phyloP scores from a whole-genome alignment of 768 basidiomycete species.

The Tylopilus plumbeoviolaceoides region DNA sequence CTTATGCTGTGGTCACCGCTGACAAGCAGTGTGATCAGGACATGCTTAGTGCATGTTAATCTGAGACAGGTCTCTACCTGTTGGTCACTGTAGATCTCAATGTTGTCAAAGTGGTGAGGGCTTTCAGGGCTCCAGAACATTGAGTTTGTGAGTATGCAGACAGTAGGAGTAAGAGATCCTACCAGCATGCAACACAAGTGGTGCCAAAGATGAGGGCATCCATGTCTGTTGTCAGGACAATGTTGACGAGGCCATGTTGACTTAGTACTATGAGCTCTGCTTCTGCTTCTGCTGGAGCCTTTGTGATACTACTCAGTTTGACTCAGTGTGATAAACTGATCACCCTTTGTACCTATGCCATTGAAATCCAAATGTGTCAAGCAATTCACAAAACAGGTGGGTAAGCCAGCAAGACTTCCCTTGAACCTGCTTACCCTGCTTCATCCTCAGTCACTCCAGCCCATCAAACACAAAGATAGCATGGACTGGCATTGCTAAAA shows the following conservation, averaged over 20 bases:
- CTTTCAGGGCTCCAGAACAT: background rate
- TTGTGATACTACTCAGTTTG: background rate
- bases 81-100: background rate
- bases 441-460: background rate
- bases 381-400: background rate
- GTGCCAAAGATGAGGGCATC: background rate
- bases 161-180: no score
- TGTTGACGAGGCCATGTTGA: background rate
- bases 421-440: background rate
- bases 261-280: background rate
- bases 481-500: background rate
- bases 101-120: background rate
- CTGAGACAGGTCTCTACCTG: no score
- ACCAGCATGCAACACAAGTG: background rate
- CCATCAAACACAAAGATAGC: background rate
- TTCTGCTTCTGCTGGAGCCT: constrained; percentile 1
- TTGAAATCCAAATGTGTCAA: background rate
- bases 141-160: no score
- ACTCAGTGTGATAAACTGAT: background rate
- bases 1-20: background rate
- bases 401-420: background rate
- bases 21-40: background rate
- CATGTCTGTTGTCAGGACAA: background rate
- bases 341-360: background rate
- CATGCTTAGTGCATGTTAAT: background rate